Percentiles rank a stretch among this genome's conserved stretches.
Conservation (phyloP, 768 basidiomycete genomes). For the Termitomyces sp. region DNA sequence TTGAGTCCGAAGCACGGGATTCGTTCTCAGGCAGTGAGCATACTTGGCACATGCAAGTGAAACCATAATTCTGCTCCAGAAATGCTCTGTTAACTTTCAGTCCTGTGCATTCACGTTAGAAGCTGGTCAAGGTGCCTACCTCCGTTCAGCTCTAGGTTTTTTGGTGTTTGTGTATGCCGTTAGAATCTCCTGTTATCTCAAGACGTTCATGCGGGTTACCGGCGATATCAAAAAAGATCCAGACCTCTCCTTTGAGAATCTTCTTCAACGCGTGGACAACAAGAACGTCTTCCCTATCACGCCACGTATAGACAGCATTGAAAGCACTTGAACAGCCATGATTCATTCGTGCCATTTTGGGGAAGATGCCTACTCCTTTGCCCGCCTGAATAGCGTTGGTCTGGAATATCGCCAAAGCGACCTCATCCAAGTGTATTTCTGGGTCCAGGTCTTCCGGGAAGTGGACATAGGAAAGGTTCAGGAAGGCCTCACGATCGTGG, state of each 20-base stretch:
- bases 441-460: constrained; percentile 37
- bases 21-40: constrained; percentile 47
- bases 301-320: constrained; percentile 60
- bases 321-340: constrained; percentile 66
- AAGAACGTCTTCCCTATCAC: constrained; percentile 38
- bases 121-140: constrained; percentile 25
- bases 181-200: constrained; percentile 44
- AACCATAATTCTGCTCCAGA: constrained; percentile 46
- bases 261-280: constrained; percentile 55
- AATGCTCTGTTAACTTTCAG: constrained; percentile 32
- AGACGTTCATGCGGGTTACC: not conserved
- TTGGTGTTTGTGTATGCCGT: constrained; percentile 60
- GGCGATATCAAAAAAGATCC: not conserved
- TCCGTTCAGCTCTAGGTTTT: constrained; percentile 42
- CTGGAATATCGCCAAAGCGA: constrained; percentile 61
- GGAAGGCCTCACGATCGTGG: constrained; percentile 34
- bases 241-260: constrained; percentile 46
- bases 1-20: constrained; percentile 45
- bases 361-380: constrained; percentile 53
- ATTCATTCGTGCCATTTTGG: constrained; percentile 60
- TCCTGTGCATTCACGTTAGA: not conserved
- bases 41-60: constrained; percentile 50
- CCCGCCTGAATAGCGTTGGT: constrained; percentile 61
- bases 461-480: constrained; percentile 52
- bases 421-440: constrained; percentile 29